Conservation (phyloP, 1,284 basidiomycete genomes). For the Trametes hirsuta region DNA sequence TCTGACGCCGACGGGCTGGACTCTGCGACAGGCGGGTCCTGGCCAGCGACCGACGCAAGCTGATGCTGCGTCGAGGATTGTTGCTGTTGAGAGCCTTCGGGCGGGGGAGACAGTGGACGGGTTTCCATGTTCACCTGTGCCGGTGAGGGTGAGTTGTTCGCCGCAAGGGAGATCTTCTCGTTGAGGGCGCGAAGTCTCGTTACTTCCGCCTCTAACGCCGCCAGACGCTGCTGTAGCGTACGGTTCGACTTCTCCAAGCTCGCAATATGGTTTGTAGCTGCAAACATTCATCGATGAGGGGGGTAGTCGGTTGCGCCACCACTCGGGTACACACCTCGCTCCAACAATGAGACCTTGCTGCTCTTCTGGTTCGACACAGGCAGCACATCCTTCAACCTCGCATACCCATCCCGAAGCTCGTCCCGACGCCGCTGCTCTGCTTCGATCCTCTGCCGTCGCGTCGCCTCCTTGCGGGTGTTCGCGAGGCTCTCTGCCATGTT, state of each 20-base stretch:
- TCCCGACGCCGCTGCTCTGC: conserved; percentile 86
- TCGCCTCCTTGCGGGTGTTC: conserved; percentile 80
- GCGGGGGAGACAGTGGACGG: conserved; percentile 66
- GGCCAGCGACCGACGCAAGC: conserved; percentile 53
- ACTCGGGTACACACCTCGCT: conserved; percentile 65
- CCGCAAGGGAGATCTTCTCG: conserved; percentile 75
- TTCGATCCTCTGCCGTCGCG: conserved; percentile 79
- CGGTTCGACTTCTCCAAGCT: conserved; percentile 70
- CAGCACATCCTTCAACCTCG: conserved; percentile 82
- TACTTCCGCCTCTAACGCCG: conserved; percentile 66
- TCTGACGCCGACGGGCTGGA: conserved; percentile 69
- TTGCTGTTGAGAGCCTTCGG: conserved; percentile 47
- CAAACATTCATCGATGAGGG: conserved; percentile 16
- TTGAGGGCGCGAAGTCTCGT: conserved; percentile 69
- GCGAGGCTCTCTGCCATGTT: conserved; percentile 68
- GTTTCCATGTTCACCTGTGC: conserved; percentile 47
- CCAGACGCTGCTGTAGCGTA: conserved; percentile 66
- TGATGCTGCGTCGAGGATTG: conserved; percentile 45
- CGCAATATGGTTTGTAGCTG: conserved; percentile 77
- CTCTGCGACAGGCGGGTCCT: conserved; percentile 59
- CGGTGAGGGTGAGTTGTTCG: conserved; percentile 57
- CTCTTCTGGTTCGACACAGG: conserved; percentile 86
- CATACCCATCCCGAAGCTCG: conserved; percentile 86
- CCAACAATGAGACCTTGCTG: conserved; percentile 86
- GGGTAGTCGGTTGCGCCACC: background rate